Base-by-base conservation (phyloP, 1,139 yeast species). In the Petasospora rhodanensis region DNA sequence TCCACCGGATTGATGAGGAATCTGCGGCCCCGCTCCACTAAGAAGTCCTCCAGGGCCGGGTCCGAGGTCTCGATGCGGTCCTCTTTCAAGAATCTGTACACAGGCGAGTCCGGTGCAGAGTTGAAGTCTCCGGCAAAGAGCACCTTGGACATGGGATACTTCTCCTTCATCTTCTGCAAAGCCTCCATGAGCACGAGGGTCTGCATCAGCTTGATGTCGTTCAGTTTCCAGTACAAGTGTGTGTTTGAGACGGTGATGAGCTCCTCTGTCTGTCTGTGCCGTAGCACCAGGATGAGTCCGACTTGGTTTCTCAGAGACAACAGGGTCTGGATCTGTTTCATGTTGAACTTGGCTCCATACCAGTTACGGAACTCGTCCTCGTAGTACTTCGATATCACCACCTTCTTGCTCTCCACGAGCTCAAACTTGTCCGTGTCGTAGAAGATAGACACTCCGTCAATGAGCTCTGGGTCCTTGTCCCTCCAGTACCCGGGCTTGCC, bases 401-500 rank as follows among this genome's bases (percentile, higher is more conserved):
- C 43, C 19, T 61, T 58, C 20, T 63, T 57, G 16, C 61, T 58
- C 30, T 67, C 66, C 5, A 72, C 25, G 11, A 70, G 54, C 14
- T 70, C 69, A 41, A 75, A 74, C 43, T 68, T 65, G 8, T 56
- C 51, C 12, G 51, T 47, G 41, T 74, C 72, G 35, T 67, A 65
- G 46, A 74, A 73, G 3, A 75, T 62, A 0, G 76, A 69, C 3
- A 74, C 78, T 11, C 81, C 81, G 52, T 76, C 82, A 61, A 75
- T 66, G 47, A 62, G 24, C 5, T 24, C 34, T 3, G 34, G 60
- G 24, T 66, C 67, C 11, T 45, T 34, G 3, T 59, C 58, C 13
- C 56, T 61, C 80, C 80, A 74, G 47, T 73, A 73, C 2, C 40
- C 43, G 0, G 80, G 78, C 19, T 62, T 62, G 2, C 69, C 62